Conservation (phyloP, 352 stramenopile species). For the Pythium angustatum region DNA sequence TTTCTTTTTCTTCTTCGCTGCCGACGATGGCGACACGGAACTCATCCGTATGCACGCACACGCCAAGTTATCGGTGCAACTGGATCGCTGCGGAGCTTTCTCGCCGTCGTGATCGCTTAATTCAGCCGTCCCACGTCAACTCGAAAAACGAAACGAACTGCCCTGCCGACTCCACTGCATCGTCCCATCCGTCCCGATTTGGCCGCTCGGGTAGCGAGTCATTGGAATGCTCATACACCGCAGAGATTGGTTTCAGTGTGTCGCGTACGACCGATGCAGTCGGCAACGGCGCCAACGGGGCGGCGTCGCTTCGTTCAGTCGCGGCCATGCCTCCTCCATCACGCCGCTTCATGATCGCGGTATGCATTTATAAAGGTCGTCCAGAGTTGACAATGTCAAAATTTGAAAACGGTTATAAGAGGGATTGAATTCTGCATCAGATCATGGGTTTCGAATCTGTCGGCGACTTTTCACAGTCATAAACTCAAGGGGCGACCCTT, state of each 20-base stretch:
- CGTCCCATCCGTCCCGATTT: not conserved
- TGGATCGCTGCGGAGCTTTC: too few species aligned
- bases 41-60: conserved; percentile 11
- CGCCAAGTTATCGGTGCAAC: not conserved
- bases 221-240: not conserved
- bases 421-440: not conserved
- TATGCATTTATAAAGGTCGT: not conserved
- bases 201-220: not conserved
- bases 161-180: not conserved
- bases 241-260: conserved; percentile 9
- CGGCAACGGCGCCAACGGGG: too few species aligned
- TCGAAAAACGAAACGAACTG: not conserved
- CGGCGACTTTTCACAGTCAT: not conserved
- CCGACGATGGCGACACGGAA: not conserved
- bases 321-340: not conserved
- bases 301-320: conserved; percentile 7
- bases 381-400: not conserved
- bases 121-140: too few species aligned
- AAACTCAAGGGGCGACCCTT: not conserved
- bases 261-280: not conserved
- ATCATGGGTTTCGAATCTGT: conserved; percentile 1
- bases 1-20: conserved; percentile 33
- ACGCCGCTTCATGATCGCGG: conserved; percentile 14
- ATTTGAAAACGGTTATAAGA: not conserved
- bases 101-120: too few species aligned